A percentile compares a stretch with the other conserved stretches of the same genome.
Evolutionary conservation across 345 rosid species (phyloP).

Genomic region (Punica granatum): DNA sequence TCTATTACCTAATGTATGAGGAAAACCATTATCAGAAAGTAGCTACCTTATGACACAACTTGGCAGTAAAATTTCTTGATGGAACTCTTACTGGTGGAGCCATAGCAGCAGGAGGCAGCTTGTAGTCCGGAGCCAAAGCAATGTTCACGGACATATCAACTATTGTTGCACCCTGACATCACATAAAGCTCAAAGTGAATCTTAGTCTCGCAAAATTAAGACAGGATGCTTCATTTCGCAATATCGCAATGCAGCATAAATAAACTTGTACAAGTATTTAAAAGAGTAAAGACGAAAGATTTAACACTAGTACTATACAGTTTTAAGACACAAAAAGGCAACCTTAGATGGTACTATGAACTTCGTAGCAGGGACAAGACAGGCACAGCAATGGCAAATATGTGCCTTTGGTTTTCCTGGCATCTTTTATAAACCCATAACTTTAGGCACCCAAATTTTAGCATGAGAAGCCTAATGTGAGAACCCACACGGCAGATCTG

Average conservation of each 20-base stretch:
- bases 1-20: constrained; percentile 39
- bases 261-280: background rate
- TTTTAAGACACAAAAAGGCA: background rate
- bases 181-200: constrained; percentile 1
- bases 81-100: constrained; percentile 43
- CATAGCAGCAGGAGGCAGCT: constrained; percentile 71
- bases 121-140: constrained; percentile 60
- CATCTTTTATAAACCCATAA: background rate
- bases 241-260: background rate
- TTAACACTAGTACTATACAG: too few relatives aligned
- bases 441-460: background rate
- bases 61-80: background rate
- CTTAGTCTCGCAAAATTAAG: background rate
- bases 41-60: background rate
- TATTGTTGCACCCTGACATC: constrained; percentile 84
- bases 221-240: background rate
- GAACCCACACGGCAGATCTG: background rate
- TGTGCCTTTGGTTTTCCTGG: background rate
- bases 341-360: background rate
- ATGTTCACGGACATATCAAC: constrained; percentile 72
- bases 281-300: background rate
- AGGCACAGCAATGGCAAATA: background rate
- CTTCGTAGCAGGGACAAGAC: background rate
- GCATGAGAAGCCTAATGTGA: background rate
- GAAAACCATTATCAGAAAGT: background rate